Evolutionary conservation across 1,284 basidiomycete species (phyloP), one percentile per base, ranked within the genome.

Genomic region (Cystobasidiaceae sp.): DNA sequence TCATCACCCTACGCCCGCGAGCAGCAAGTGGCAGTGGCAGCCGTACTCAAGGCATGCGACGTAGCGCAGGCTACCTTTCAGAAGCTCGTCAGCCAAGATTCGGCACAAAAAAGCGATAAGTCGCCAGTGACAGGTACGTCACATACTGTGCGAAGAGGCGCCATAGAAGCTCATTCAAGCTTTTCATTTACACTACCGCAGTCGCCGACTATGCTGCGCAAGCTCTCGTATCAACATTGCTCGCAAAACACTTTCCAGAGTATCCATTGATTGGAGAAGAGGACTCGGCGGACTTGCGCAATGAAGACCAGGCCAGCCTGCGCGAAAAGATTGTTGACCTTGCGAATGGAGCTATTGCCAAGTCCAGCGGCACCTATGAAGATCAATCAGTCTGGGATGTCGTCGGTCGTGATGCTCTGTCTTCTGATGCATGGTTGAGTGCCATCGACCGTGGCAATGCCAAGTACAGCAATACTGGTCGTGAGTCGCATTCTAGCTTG

Each of bases 191-290:
- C 46, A 21, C 23, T 48, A 11, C 17, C 23, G 23, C 7, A 93
- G 91, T 94, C 28, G 93, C 87, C 44, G 93, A 97, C 77, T 91
- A 87, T 75, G 84, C 90, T 3, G 89, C 90, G 0, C 93, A 97
- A 75, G 90, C 92, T 0, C 83, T 96, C 49, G 85, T 97, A 72
- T 89, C 88, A 68, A 84, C 86, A 45, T 86, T 96, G 70, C 82
- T 92, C 28, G 74, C 78, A 13, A 80, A 80, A 17, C 84, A 87
- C 4, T 97, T 94, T 78, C 91, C 93, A 0, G 72, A 82, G 0
- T 93, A 97, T 78, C 83, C 83, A 17, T 91, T 98, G 74, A 87
- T 98, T 33, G 96, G 93, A 32, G 96, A 99, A 78, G 96, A 98
- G 78, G 92, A 97, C 75, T 86, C 93, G 0, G 81, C 83, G 0